Base-by-base conservation (phyloP, 192 early-diverging fungal species). In the Coemansia sp. region DNA sequence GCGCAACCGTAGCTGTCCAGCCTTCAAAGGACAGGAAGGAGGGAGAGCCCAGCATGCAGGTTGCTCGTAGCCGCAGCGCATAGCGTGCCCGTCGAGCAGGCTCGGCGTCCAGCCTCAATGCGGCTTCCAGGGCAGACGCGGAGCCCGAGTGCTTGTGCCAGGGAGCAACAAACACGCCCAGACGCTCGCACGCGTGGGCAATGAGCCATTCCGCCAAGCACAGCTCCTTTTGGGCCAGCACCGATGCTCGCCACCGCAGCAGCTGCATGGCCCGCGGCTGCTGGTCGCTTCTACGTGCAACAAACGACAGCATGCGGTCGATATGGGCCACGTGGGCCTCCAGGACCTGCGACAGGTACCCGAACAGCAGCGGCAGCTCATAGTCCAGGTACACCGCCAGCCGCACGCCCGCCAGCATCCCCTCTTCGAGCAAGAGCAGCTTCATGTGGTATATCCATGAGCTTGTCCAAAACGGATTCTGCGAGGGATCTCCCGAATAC, bases 381-480 rank as follows among this genome's bases (percentile, higher is more conserved):
- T 76, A 58, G 16, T 15, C 44, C 50, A 49, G 39, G 21, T 76
- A 76, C 45, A 69, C 51, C 0, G 45, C 40, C 49, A 76, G 51
- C 4, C 72, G 66, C 17, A 66, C 38, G 0, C 72, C 72, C 1
- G 45, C 40, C 43, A 65, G 32, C 37, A 76, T 53, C 8, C 45
- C 62, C 5, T 16, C 31, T 31, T 65, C 62, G 44, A 69, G 53
- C 11, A 65, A 36, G 26, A 69, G 26, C 17, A 76, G 62, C 58
- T 76, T 76, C 55, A 65, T 50, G 39, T 69, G 72, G 62, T 76
- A 76, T 17, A 51, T 59, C 72, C 72, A 76, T 40, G 72, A 76
- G 66, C 72, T 76, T 31, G 69, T 37, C 54, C 53, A 55, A 23
- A 76, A 76, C 32, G 62, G 43, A 42, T 76, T 76, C 43, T 11